Conservation (phyloP, 2,329 filamentous ascomycete species). For the Pestalotiopsis sp. region DNA sequence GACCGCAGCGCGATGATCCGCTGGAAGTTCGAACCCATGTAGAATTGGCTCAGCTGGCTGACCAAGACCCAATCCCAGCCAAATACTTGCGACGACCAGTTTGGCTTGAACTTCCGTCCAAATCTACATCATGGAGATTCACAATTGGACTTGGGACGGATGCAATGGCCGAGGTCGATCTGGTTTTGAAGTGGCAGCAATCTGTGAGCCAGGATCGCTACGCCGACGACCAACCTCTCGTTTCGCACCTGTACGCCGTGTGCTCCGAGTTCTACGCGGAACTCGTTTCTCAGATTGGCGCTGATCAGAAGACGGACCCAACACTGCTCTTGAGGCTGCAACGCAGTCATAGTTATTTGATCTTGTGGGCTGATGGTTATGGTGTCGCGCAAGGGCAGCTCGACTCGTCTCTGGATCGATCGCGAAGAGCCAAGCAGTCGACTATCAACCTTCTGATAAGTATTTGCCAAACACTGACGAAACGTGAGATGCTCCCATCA, state of each 20-base stretch:
- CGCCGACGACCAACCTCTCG: conserved; percentile 8
- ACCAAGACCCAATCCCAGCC: neutral
- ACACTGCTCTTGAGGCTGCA: conserved; percentile 14
- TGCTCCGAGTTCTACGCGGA: conserved; percentile 17
- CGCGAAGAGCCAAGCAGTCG: conserved; percentile 16
- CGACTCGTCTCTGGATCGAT: conserved; percentile 16
- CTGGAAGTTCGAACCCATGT: too few species aligned
- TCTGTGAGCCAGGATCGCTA: conserved; percentile 9
- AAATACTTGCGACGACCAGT: neutral
- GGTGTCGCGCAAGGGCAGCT: conserved; percentile 16
- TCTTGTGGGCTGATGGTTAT: conserved; percentile 21
- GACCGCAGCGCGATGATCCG: neutral
- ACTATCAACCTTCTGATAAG: conserved; percentile 17
- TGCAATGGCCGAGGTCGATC: conserved; percentile 10
- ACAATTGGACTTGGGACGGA: neutral
- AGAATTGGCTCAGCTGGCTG: neutral
- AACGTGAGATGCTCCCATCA: conserved; percentile 10
- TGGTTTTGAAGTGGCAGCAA: conserved; percentile 15
- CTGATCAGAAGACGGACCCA: neutral
- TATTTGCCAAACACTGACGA: conserved; percentile 18
- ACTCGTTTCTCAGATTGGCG: neutral
- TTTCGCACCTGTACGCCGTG: conserved; percentile 12
- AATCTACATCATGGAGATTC: neutral
- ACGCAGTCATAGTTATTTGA: conserved; percentile 18
- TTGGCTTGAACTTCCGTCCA: neutral